Evolutionary conservation across 2,329 filamentous ascomycete genomes (phyloP), one percentile per base, ranked within the genome.

Genomic region (Beauveria sp.): DNA sequence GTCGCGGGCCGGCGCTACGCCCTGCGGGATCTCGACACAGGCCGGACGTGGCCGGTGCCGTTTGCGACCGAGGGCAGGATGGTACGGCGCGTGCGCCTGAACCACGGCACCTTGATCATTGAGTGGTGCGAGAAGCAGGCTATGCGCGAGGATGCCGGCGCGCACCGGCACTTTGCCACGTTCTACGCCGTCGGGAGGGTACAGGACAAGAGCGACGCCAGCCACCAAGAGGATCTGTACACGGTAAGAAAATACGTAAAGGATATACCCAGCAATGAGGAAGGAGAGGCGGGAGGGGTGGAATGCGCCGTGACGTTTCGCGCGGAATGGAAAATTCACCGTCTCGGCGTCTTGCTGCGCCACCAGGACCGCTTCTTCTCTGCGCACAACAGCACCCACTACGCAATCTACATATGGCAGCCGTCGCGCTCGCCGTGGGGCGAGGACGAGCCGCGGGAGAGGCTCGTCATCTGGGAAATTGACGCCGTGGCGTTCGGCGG

Each of bases 401-500:
- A 87, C 70, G 83, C 78, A 45, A 74, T 86, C 16, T 88, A 87
- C 70, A 76, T 82, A 31, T 87, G 84, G 84, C 83, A 86, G 66
- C 79, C 82, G 2, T 82, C 81, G 65, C 79, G 79, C 51, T 80
- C 80, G 50, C 74, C 80, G 43, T 83, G 81, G 74, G 79, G 79
- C 42, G 80, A 84, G 57, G 80, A 83, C 66, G 78, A 80, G 14
- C 83, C 83, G 0, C 77, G 83, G 18, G 85, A 88, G 68, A 77
- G 80, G 40, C 72, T 88, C 31, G 79, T 78, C 18, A 73, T 88
- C 10, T 88, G 84, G 84, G 80, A 87, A 60, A 83, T 88, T 45
- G 79, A 80, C 2, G 71, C 42, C 40, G 18, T 7, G 18, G 5
- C 40, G 22, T 6, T 5, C 26, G 42, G n/a, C 22, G 63, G 68